These are phyloP conservation scores for Colletotrichum acutatum DNA, from an alignment of 2,329 filamentous ascomycete genomes.

Conservation along the genomic window DNA sequence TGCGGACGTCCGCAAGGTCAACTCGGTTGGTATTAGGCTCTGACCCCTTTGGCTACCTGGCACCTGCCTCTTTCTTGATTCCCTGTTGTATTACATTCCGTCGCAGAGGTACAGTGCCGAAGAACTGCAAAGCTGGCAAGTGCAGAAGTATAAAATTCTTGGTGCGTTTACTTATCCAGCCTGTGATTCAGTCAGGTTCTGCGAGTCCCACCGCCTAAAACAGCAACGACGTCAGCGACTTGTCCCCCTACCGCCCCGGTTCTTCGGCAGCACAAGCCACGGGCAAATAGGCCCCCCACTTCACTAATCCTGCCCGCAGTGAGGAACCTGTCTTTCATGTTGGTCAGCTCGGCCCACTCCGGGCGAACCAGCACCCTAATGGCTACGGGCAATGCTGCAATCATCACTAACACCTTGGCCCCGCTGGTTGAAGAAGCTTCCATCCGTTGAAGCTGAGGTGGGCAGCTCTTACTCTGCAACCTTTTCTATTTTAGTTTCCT, in stretches of 20 bases:
- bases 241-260: neutral
- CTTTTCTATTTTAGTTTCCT: neutral
- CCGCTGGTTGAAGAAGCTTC: slow-evolving; percentile 13
- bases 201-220: neutral
- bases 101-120: neutral
- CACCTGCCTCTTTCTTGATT: no score
- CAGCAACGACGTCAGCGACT: slow-evolving; percentile 27
- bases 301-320: neutral
- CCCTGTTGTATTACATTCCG: no score
- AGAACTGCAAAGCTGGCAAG: neutral
- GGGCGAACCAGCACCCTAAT: slow-evolving; percentile 25
- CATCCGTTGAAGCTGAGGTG: neutral
- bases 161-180: neutral
- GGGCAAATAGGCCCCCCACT: slow-evolving; percentile 7
- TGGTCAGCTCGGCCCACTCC: slow-evolving; percentile 22
- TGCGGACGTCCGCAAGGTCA: slow-evolving; percentile 14
- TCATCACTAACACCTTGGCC: slow-evolving; percentile 26
- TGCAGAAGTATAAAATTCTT: neutral
- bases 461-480: neutral
- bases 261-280: slow-evolving; percentile 5
- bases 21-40: neutral
- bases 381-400: neutral
- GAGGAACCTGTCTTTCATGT: neutral
- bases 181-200: neutral
- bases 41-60: neutral